phyloP scores from a whole-genome alignment of 768 basidiomycete genomes.

The Mycena alexandri region DNA sequence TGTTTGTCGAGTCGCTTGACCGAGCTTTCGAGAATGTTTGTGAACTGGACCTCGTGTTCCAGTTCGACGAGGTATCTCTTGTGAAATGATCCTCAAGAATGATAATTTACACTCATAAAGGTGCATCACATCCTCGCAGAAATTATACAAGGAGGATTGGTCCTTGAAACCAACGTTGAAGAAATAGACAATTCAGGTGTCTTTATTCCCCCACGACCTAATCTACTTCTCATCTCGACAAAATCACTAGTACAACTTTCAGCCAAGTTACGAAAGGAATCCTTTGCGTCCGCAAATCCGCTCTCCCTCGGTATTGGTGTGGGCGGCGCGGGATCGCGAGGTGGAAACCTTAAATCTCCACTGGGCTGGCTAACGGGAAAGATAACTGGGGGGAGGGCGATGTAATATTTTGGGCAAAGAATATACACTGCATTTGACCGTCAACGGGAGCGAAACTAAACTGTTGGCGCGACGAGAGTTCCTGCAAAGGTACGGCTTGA shows the following conservation, averaged over 20 bases:
- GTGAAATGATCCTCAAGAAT: background rate
- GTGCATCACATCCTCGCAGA: slow-evolving; percentile 97
- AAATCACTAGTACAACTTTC: slow-evolving; percentile 71
- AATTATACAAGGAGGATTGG: slow-evolving; percentile 96
- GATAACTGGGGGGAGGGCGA: slow-evolving; percentile 73
- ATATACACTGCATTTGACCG: background rate
- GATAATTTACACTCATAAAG: slow-evolving; percentile 53
- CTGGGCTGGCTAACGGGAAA: slow-evolving; percentile 85
- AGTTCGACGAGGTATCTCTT: slow-evolving; percentile 89
- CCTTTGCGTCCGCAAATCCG: slow-evolving; percentile 85
- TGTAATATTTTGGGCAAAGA: slow-evolving; percentile 44
- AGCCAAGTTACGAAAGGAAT: slow-evolving; percentile 80
- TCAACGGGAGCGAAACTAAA: background rate
- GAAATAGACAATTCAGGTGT: slow-evolving; percentile 82
- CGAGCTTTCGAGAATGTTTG: slow-evolving; percentile 98
- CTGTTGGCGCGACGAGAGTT: slow-evolving; percentile 40
- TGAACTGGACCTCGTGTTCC: slow-evolving; percentile 97
- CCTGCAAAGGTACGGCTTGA: slow-evolving; percentile 43
- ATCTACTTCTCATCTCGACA: slow-evolving; percentile 18
- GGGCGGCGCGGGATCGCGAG: slow-evolving; percentile 71
- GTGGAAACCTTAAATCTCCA: slow-evolving; percentile 74
- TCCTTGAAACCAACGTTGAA: slow-evolving; percentile 94
- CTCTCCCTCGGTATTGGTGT: slow-evolving; percentile 75
- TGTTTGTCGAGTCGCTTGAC: slow-evolving; percentile 97
- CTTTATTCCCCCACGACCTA: slow-evolving; percentile 38